Percentiles rank a stretch among this genome's conserved stretches.
Evolutionary conservation across 2,329 filamentous ascomycete genomes (phyloP).

Genomic region (Chrysoporthe cubensis): DNA sequence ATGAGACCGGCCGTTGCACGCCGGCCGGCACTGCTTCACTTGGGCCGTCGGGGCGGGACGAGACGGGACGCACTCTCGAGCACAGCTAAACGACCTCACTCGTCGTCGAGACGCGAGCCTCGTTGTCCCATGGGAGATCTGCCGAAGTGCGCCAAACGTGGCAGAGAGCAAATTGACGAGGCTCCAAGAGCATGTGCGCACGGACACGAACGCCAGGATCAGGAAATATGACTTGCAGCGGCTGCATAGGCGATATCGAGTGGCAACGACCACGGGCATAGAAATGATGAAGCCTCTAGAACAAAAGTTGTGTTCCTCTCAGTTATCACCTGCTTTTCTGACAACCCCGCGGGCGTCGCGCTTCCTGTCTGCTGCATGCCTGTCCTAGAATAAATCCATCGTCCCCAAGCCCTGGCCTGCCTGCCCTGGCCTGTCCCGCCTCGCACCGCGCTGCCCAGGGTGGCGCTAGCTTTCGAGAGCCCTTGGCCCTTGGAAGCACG

Average conservation of each 20-base stretch:
- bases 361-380: constrained; percentile 3
- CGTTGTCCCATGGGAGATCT: neutral
- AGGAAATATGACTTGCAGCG: neutral
- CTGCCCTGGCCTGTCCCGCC: neutral
- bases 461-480: neutral
- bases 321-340: neutral
- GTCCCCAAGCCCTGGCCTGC: neutral
- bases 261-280: neutral
- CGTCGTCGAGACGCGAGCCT: neutral
- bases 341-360: neutral
- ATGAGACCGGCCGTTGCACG: neutral
- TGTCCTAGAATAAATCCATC: neutral
- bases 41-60: neutral
- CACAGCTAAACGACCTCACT: neutral
- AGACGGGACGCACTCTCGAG: neutral
- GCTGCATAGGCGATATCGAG: neutral
- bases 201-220: neutral
- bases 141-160: neutral
- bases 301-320: neutral
- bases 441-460: neutral
- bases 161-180: neutral
- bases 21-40: constrained; percentile 2
- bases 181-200: neutral
- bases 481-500: neutral
- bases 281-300: neutral